These are phyloP conservation scores for Penicillium sp. DNA, from an alignment of 2,329 filamentous ascomycete genomes.

Conservation along the genomic window DNA sequence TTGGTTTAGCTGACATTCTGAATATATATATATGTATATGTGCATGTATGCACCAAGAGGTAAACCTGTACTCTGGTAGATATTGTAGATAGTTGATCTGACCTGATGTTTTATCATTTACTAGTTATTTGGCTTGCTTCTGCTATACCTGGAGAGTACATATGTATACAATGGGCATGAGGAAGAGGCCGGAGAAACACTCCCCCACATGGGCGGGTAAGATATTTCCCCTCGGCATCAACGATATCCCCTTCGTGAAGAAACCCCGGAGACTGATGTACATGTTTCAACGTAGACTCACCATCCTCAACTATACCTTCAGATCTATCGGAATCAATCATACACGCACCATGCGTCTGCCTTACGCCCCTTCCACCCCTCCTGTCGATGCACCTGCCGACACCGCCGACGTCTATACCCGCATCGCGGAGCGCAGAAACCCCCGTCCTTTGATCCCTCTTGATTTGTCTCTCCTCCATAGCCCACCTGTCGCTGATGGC, in stretches of 20 bases:
- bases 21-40: not conserved
- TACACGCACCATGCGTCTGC: conserved; percentile 23
- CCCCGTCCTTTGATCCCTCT: conserved; percentile 70
- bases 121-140: not conserved
- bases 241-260: not conserved
- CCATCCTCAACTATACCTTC: not conserved
- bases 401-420: conserved; percentile 27
- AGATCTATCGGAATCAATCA: not conserved
- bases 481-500: conserved; percentile 70
- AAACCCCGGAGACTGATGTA: not conserved
- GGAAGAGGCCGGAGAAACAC: conserved; percentile 4
- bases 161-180: not conserved
- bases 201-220: conserved; percentile 7
- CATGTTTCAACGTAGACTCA: not conserved
- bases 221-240: conserved; percentile 1
- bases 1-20: not conserved
- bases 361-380: conserved; percentile 25
- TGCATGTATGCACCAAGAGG: not conserved
- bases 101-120: not conserved
- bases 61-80: not conserved
- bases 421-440: conserved; percentile 31
- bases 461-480: conserved; percentile 74
- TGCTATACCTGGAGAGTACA: too few species aligned
- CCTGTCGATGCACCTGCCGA: conserved; percentile 21
- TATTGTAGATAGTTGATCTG: not conserved